Evolutionary conservation across 331 rosid species (phyloP).

Genomic region (Phaseolus coccineus): DNA sequence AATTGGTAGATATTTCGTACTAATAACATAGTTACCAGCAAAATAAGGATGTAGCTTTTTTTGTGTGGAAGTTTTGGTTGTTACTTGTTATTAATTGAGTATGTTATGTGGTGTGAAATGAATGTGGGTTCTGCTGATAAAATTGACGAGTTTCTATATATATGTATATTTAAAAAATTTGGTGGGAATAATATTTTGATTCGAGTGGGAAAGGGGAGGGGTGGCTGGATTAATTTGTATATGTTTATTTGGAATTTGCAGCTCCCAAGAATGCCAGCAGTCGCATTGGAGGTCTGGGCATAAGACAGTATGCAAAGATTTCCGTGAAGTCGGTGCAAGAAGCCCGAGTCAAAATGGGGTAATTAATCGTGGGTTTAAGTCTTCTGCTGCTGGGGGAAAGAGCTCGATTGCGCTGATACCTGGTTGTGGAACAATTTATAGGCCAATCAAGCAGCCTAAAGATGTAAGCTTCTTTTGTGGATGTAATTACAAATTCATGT

Average conservation of each 20-base stretch:
- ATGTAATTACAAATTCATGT: background rate
- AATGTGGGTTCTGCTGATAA: background rate
- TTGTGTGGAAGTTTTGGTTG: background rate
- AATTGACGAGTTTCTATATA: background rate
- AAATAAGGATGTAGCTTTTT: background rate
- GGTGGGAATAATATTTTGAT: background rate
- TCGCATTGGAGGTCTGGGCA: conserved; percentile 87
- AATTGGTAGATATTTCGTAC: background rate
- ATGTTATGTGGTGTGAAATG: background rate
- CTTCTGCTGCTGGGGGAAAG: conserved; percentile 53
- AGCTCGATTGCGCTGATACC: conserved; percentile 70
- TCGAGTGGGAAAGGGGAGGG: background rate
- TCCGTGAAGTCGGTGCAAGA: conserved; percentile 12
- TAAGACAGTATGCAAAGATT: conserved; percentile 60
- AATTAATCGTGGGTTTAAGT: conserved; percentile 48
- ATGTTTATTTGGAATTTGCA: conserved; percentile 43
- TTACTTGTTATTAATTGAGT: background rate
- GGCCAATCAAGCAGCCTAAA: conserved; percentile 73
- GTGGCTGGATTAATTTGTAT: conserved; percentile 27
- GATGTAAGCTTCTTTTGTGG: conserved; percentile 55
- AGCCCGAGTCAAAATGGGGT: conserved; percentile 42
- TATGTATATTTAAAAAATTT: background rate
- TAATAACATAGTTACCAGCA: background rate
- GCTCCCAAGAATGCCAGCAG: conserved; percentile 75
- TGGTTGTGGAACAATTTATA: conserved; percentile 54